Base-by-base conservation (phyloP, 2,329 filamentous ascomycete species). In the Sordariomycetes sp. region DNA sequence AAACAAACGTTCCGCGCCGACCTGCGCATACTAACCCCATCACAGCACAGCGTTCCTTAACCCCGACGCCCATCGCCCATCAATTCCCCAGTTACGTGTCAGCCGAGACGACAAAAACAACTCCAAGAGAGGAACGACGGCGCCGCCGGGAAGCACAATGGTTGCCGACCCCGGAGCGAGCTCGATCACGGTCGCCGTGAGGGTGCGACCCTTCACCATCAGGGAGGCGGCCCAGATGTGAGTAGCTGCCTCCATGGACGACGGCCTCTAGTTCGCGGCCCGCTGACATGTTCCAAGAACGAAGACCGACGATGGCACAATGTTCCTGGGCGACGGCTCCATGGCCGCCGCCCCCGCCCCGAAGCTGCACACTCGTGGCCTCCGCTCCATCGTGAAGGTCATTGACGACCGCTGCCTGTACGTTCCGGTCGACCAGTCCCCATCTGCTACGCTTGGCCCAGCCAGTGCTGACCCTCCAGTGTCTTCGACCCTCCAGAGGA, bases 401-500 rank as follows among this genome's bases (percentile, higher is more conserved):
- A 81, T 99, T 56, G 95, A 99, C 67, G 91, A 96, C 68, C 88
- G 89, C 66, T 97, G 94, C 75, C 75, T 99, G 94, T 97, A 80
- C 64, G 89, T 78, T 8, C 22, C 7, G n/a, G 5, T 34, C 55
- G 34, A n/a, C 22, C 20, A 20, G 20, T n/a, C 15, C 52, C 13
- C 36, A 8, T 28, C 28, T 6, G 22, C 22, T 22, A 12, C 32
- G 8, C 48, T 4, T 45, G 24, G n/a, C 4, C 20, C 54, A 35
- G 20, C 35, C n/a, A 48, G 24, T 52, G 22, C 55, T 45, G 28
- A 25, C 25, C 13, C 4, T 53, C 13, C 68, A 97, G 94, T 68
- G 85, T 99, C 35, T 99, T 99, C 69, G 94, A 99, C 65, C 94
- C 94, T 8, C 94, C 94, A 50, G 94, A 99, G 71, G 91, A 97